Base-by-base conservation (phyloP, 1,284 basidiomycete genomes). In the Ustilago bromivora region DNA sequence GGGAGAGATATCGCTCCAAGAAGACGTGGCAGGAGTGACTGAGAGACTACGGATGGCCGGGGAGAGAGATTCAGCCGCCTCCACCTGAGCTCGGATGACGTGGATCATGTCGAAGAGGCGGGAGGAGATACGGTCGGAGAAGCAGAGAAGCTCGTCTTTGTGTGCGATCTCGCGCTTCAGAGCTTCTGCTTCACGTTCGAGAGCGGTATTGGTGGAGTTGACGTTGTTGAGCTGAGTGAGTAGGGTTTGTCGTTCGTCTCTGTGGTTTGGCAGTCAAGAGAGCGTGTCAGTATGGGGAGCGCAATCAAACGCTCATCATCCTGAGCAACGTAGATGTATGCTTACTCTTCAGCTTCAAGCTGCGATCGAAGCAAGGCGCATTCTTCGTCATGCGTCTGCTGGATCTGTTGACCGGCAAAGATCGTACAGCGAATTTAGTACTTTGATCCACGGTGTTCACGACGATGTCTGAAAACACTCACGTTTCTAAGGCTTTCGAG, bases 111-210 rank as follows among this genome's bases (percentile, higher is more conserved):
- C 55, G 32, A 63, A 76, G 13, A 76, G 61, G 43, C 68, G 60
- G 31, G 52, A 57, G 2, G 53, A 66, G 36, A 71, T 66, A n/a
- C 58, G 53, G 43, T 75, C 67, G 13, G 72, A 75, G 5, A 69
- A 32, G 49, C 56, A 75, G 7, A 76, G 62, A 4, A 76, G 66
- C 47, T 69, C 62, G n/a, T 76, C 63, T 28, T 69, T 76, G 41
- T 61, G 47, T 23, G 61, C 47, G 1, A 62, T 10, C 4, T 68
- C 66, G 23, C 32, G 23, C 10, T 34, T 34, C 3, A 76, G 34
- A 15, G 55, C 51, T n/a, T 64, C 60, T 3, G 66, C 15, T 47
- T 69, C 59, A 13, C 56, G 31, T 28, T 53, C 52, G 5, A 66
- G 35, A 23, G 51, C 15, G 10, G 36, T 47, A 17, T 53, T 10